Percentiles rank a stretch among this genome's conserved stretches.
phyloP scores from a whole-genome alignment of 2,329 filamentous ascomycete genomes.

The Pseudogymnoascus sp. region DNA sequence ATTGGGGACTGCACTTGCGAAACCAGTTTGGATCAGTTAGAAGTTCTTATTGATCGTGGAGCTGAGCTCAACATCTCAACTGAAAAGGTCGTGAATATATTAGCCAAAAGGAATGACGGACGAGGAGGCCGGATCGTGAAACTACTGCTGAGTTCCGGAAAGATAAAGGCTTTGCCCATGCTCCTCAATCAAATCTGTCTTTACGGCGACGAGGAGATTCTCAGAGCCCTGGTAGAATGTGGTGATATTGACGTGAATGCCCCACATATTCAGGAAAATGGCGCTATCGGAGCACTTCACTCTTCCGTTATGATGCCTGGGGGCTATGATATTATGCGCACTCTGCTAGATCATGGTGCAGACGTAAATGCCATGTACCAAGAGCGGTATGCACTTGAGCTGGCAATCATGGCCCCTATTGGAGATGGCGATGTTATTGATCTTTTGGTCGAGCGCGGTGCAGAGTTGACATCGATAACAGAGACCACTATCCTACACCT shows the following conservation, averaged over 20 bases:
- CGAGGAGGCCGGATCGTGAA: neutral
- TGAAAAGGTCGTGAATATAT: neutral
- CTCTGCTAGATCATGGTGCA: neutral
- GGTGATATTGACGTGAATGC: neutral
- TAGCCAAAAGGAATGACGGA: neutral
- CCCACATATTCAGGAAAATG: neutral
- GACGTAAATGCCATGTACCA: neutral
- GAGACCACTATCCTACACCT: neutral
- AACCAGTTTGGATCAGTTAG: neutral
- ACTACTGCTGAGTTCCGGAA: neutral
- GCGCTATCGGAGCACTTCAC: neutral
- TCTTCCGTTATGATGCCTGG: neutral
- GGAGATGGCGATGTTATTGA: neutral
- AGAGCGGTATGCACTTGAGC: neutral
- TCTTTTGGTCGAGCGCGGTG: neutral
- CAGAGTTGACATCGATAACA: neutral
- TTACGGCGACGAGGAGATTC: neutral
- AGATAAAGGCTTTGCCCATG: neutral
- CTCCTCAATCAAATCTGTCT: neutral
- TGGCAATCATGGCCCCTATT: slow-evolving; percentile 4
- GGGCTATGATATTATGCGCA: neutral
- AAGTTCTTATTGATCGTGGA: neutral
- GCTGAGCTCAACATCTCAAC: neutral
- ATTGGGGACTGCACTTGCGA: neutral
- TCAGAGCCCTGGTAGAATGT: neutral